Evolutionary conservation across 352 stramenopile genomes (phyloP), one percentile per base, ranked within the genome.

Genomic region (Globisporangium megalacanthum): DNA sequence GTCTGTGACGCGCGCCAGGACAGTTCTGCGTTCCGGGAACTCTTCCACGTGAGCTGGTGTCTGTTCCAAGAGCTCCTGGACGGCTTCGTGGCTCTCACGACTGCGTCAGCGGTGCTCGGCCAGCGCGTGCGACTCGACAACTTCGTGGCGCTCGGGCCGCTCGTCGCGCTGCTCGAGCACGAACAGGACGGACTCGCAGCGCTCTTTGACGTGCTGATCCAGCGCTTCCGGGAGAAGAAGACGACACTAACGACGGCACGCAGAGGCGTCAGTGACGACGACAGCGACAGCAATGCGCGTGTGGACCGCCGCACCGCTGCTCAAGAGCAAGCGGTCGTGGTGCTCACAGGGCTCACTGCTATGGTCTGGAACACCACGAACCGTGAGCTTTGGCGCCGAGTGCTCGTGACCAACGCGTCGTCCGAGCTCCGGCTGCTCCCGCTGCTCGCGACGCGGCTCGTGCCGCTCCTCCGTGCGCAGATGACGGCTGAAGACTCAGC

Each of bases 21-120:
- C n/a, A 35, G 44, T 46, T 37, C 20, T 11, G 25, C 22, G 36
- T 62, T 53, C 10, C 50, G 60, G 58, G 31, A 64, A 42, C 59
- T 90, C 14, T 86, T 86, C 52, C 72, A 83, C 52, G 64, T 88
- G n/a, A 86, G 77, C 54, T 88, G 75, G 75, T 75, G 73, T 47
- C 50, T 90, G 36, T 70, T 88, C 5, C 72, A 85, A 31, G 72
- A 83, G 36, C 47, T 87, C 19, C 56, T 90, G 0, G 74, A 86
- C 36, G 75, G 70, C 15, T 85, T 84, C 53, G 60, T 66, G 13
- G 37, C 49, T 19, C 35, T 44, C 29, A 42, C 33, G 17, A 10
- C 44, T 13, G 53, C 68, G n/a, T 65, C 65, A 6, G 48, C 52
- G 7, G 54, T 54, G 17, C n/a, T 49, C 29, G 74, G 69, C 22